phyloP scores from a whole-genome alignment of 2,329 filamentous ascomycete species.

The Drechslerella dactyloides region DNA sequence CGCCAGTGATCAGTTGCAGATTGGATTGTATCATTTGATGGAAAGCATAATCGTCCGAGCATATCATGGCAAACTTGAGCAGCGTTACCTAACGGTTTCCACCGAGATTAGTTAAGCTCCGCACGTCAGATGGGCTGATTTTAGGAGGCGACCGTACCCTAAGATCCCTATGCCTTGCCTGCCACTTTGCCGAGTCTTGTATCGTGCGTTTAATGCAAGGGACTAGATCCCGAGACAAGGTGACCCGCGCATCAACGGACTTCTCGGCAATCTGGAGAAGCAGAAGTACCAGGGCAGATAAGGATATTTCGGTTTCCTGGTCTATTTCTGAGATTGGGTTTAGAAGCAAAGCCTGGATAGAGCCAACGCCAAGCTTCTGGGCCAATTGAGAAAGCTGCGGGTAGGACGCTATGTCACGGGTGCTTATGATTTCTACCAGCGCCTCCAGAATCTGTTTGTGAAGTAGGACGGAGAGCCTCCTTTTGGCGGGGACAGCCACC shows the following conservation, averaged over 20 bases:
- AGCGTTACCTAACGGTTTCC: constrained; percentile 25
- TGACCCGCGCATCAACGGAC: constrained; percentile 7
- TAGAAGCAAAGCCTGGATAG: constrained; percentile 26
- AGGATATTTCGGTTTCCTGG: constrained; percentile 47
- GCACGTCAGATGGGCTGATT: neutral
- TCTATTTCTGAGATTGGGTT: constrained; percentile 36
- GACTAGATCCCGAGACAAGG: constrained; percentile 22
- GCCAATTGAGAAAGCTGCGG: constrained; percentile 11
- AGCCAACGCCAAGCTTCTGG: constrained; percentile 19
- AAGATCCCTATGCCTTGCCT: constrained; percentile 39
- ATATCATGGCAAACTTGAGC: constrained; percentile 38
- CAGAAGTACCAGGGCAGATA: constrained; percentile 31
- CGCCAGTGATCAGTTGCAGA: constrained; percentile 22
- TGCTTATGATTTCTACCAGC: constrained; percentile 30
- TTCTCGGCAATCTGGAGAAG: constrained; percentile 33
- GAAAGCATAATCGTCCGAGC: constrained; percentile 44
- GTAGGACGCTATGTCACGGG: constrained; percentile 10
- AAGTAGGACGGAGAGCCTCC: constrained; percentile 25
- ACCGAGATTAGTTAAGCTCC: neutral
- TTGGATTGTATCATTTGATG: constrained; percentile 36
- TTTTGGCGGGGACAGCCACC: constrained; percentile 20
- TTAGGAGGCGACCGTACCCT: constrained; percentile 23
- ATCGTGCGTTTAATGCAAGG: constrained; percentile 30
- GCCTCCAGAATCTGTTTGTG: constrained; percentile 40
- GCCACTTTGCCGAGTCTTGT: constrained; percentile 41